Evolutionary conservation across 495 filamentous ascomycete species (phyloP).

Genomic region (Achaetomiella virescens): DNA sequence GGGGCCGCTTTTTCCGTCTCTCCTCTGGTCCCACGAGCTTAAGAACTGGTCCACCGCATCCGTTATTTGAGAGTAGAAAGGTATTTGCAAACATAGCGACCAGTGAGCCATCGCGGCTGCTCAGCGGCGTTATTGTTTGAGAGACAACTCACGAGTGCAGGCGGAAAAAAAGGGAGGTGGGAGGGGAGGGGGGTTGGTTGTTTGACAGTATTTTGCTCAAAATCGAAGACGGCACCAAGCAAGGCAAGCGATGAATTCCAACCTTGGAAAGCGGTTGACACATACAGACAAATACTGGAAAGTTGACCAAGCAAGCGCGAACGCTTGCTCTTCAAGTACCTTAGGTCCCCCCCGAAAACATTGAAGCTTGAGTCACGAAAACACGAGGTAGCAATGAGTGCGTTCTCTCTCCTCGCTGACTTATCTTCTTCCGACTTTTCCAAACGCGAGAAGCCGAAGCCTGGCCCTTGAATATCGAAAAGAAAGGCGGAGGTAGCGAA

Average conservation of each 20-base stretch:
- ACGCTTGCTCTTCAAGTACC: not conserved
- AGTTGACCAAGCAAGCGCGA: not conserved
- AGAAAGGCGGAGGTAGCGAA: not conserved
- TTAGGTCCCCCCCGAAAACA: not conserved
- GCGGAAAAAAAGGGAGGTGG: not conserved
- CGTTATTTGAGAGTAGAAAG: slow-evolving; percentile 13
- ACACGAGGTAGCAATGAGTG: slow-evolving; percentile 1
- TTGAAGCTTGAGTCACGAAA: not conserved
- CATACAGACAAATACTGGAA: not conserved
- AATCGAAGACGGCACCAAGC: too few species aligned
- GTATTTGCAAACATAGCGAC: slow-evolving; percentile 18
- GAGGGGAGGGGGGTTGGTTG: not conserved
- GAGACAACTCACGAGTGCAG: not conserved
- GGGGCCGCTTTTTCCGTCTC: slow-evolving; percentile 19
- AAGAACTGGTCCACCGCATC: slow-evolving; percentile 7
- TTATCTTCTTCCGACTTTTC: not conserved
- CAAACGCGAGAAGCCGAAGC: not conserved
- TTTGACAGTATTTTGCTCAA: too few species aligned
- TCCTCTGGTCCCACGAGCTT: slow-evolving; percentile 18
- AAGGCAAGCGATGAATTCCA: too few species aligned
- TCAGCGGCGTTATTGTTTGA: not conserved
- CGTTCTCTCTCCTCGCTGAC: not conserved
- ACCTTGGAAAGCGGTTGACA: not conserved
- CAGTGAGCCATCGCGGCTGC: not conserved
- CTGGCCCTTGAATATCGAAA: too few species aligned